Base-by-base conservation (phyloP, 2,329 filamentous ascomycete species). In the Talaromyces sp. region DNA sequence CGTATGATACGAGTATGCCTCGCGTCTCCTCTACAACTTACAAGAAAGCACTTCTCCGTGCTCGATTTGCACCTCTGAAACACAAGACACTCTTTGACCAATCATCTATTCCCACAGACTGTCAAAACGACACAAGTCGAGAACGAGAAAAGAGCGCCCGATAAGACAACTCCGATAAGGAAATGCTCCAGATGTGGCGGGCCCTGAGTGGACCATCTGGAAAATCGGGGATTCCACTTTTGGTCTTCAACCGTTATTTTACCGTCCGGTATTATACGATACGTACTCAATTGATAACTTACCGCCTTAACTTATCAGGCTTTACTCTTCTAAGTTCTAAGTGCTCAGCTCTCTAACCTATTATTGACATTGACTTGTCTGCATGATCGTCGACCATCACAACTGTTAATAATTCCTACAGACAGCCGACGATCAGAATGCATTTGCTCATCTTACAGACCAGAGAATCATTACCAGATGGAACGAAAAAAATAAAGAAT, bases 141-240 rank as follows among this genome's bases (percentile, higher is more conserved):
- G 17, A 6, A 13, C 19, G 5, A 17, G 13, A 46, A 31, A 13
- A n/a, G 31, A 31, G 43, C 43, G 19, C 31, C 22, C 25, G 43
- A 46, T 46, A 46, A 46, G 43, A 31, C 43, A 22, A 13, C n/a
- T 22, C 4, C 43, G 43, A 46, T 46, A 46, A 46, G 43, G 19
- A 11, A 46, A 46, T 33, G 43, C 43, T 46, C 25, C 43, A 46
- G 28, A 33, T 48, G 45, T 48, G 45, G 45, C 45, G 45, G 45
- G 28, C 17, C 45, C n/a, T 3, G 45, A 48, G 45, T 48, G 45
- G 45, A 21, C 33, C 45, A 3, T 33, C 28, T 48, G 45, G 33
- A 35, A 41, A 48, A 35, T 48, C n/a, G 45, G 45, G 43, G 45
- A 48, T 33, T 9, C 43, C 9, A 46, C n/a, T 17, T 28, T 13